Conservation (phyloP, 345 rosid species). For the Excoecaria agallocha region DNA sequence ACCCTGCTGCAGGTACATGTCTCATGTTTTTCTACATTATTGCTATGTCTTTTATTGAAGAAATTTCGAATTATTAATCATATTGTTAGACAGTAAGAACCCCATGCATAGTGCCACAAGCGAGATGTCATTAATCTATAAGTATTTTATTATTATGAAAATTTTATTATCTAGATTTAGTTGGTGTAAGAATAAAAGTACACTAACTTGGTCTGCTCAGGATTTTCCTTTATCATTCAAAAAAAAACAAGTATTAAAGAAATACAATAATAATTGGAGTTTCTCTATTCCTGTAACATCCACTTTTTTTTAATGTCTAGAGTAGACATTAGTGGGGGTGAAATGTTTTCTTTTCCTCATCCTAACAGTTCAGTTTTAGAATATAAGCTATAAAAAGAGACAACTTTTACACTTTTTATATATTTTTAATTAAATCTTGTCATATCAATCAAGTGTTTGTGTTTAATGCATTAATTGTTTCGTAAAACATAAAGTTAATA, state of each 20-base stretch:
- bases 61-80: too few species aligned
- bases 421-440: not conserved
- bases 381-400: not conserved
- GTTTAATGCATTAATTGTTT: not conserved
- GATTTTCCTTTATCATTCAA: not conserved
- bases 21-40: not conserved
- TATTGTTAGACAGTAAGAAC: too few species aligned
- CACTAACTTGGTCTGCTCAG: too few species aligned
- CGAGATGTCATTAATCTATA: too few species aligned
- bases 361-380: not conserved
- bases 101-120: too few species aligned
- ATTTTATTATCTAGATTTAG: too few species aligned
- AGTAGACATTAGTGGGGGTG: not conserved
- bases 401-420: not conserved
- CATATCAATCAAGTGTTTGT: not conserved
- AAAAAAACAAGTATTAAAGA: not conserved
- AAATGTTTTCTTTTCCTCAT: not conserved
- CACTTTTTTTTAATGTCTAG: not conserved
- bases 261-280: not conserved
- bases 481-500: too few species aligned
- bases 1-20: slow-evolving; percentile 5
- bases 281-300: not conserved
- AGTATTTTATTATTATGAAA: too few species aligned
- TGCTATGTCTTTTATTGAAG: not conserved
- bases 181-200: too few species aligned